phyloP scores from a whole-genome alignment of 371 early-diverging fungal species.

The Circinella umbellata region DNA sequence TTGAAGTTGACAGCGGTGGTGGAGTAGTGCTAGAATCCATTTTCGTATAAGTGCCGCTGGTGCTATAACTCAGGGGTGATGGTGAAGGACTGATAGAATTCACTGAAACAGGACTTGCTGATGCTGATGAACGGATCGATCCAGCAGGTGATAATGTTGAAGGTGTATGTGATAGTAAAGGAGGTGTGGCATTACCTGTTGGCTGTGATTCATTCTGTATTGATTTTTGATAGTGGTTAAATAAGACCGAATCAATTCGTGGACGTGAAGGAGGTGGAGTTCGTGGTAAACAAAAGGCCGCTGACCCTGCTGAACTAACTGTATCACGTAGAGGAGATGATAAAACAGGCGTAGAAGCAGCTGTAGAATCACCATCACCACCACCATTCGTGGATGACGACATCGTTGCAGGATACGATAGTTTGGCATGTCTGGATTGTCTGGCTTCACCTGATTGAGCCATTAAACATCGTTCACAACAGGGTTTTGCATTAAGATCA shows the following conservation, averaged over 20 bases:
- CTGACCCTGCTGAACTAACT: constrained; percentile 12
- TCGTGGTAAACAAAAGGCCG: constrained; percentile 10
- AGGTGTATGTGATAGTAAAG: constrained; percentile 14
- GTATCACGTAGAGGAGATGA: constrained; percentile 19
- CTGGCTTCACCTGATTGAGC: constrained; percentile 41
- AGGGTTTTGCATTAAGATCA: constrained; percentile 61
- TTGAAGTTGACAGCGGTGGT: neutral
- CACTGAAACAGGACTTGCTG: constrained; percentile 12
- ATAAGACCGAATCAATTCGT: constrained; percentile 19
- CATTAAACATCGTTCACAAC: constrained; percentile 70
- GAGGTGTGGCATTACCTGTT: constrained; percentile 13
- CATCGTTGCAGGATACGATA: neutral
- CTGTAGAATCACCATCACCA: neutral
- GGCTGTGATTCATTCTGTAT: constrained; percentile 9
- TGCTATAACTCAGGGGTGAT: constrained; percentile 11
- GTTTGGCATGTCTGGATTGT: constrained; percentile 13
- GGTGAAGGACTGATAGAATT: constrained; percentile 9
- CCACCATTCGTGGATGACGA: neutral
- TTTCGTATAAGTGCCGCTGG: neutral
- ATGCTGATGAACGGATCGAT: constrained; percentile 14
- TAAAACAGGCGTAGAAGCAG: constrained; percentile 15
- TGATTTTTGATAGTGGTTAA: constrained; percentile 23
- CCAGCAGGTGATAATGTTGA: constrained; percentile 15
- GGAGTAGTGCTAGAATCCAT: neutral
- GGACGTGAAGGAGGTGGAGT: constrained; percentile 13